Conservation (phyloP, 257 asterid species). For the Plectranthus barbatus region DNA sequence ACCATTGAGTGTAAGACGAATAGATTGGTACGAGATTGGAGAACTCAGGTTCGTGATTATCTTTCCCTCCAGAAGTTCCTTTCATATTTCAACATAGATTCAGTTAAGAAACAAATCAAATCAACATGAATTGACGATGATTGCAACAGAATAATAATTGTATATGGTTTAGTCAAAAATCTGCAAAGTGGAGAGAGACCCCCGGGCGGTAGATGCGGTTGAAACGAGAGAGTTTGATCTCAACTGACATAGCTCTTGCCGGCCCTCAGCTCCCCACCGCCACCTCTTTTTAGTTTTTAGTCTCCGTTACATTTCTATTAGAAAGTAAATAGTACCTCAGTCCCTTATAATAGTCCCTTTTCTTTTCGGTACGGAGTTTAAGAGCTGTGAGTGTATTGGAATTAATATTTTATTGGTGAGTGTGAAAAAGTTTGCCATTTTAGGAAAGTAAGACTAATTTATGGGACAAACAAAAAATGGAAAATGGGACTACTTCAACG, state of each 20-base stretch:
- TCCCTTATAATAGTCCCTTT: too few species aligned
- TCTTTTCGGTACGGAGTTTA: too few species aligned
- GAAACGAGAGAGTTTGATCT: constrained; percentile 70
- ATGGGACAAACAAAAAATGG: too few species aligned
- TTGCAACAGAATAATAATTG: not conserved
- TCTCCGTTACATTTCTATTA: too few species aligned
- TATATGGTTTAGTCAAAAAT: too few species aligned
- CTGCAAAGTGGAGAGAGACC: constrained; percentile 19
- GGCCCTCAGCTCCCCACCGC: not conserved
- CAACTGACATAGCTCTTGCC: constrained; percentile 37
- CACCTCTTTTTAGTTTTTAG: too few species aligned
- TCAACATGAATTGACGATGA: not conserved
- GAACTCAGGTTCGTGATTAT: constrained; percentile 40
- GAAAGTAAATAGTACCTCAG: too few species aligned
- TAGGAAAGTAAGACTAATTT: too few species aligned
- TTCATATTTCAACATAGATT: constrained; percentile 9
- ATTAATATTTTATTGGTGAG: too few species aligned
- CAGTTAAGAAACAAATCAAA: not conserved
- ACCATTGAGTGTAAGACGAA: constrained; percentile 62
- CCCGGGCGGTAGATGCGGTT: constrained; percentile 61
- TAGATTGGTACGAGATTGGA: constrained; percentile 57
- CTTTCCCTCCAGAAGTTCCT: constrained; percentile 69
- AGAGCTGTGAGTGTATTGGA: too few species aligned
- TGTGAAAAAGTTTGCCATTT: too few species aligned
- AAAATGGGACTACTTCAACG: too few species aligned